These are phyloP conservation scores for Lonicera japonica DNA, from an alignment of 129 eudicot genomes.

Conservation along the genomic window DNA sequence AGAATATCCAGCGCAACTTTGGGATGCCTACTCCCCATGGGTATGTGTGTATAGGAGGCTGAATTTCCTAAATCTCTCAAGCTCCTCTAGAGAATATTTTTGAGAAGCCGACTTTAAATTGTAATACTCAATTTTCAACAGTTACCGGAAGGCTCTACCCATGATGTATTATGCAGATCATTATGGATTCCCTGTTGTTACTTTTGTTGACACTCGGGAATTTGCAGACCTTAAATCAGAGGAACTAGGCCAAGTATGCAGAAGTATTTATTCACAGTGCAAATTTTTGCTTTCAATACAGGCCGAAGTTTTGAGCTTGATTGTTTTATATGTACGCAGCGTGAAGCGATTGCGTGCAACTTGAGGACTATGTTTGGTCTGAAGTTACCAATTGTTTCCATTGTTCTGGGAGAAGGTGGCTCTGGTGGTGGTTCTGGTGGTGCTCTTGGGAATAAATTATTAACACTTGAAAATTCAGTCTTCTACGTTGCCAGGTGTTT, in stretches of 20 bases:
- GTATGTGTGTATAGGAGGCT: conserved; percentile 65
- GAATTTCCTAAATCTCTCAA: too few species aligned
- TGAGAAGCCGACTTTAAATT: conserved; percentile 6
- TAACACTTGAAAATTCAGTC: conserved; percentile 81
- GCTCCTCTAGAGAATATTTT: too few species aligned
- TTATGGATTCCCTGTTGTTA: conserved; percentile 91
- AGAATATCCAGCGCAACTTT: conserved; percentile 81
- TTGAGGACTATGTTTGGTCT: conserved; percentile 83
- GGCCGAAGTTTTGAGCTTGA: conserved; percentile 1
- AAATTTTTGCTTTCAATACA: background rate
- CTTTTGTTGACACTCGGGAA: conserved; percentile 95
- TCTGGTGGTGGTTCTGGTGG: conserved; percentile 89
- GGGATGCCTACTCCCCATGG: conserved; percentile 99
- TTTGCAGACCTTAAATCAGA: conserved; percentile 86
- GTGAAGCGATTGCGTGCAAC: conserved; percentile 91
- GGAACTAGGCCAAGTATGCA: conserved; percentile 80
- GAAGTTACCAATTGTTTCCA: conserved; percentile 74
- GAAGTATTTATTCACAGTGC: background rate
- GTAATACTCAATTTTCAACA: conserved; percentile 20
- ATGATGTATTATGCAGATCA: conserved; percentile 96
- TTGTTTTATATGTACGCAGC: conserved; percentile 35
- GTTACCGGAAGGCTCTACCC: conserved; percentile 72
- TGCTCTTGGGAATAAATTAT: conserved; percentile 64
- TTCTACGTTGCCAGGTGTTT: conserved; percentile 89
- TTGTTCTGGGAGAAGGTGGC: conserved; percentile 92